Percentiles rank a stretch among this genome's conserved stretches.
Conservation (phyloP, 495 filamentous ascomycete species). For the Podospora pseudocomata region DNA sequence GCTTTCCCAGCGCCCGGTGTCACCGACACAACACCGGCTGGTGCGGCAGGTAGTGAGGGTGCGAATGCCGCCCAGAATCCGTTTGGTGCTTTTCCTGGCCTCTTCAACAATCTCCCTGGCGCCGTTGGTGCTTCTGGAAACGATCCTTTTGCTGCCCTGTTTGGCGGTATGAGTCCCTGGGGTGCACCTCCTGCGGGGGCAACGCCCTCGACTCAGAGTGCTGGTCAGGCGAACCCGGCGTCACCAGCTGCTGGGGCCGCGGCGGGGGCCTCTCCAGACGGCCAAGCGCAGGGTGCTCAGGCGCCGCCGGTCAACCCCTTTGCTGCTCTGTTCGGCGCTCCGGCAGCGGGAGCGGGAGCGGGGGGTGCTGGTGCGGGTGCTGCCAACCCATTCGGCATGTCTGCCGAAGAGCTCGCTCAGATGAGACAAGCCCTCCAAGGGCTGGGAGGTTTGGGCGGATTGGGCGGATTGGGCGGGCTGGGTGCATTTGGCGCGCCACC, state of each 20-base stretch:
- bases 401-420: constrained; percentile 34
- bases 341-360: constrained; percentile 11
- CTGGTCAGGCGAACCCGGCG: constrained; percentile 23
- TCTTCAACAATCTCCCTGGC: constrained; percentile 17
- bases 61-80: constrained; percentile 37
- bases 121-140: constrained; percentile 38
- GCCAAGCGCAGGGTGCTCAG: constrained; percentile 13
- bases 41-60: constrained; percentile 26
- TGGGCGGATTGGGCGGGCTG: not conserved
- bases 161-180: constrained; percentile 39
- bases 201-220: constrained; percentile 16
- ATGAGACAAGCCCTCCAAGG: constrained; percentile 36
- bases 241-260: not conserved
- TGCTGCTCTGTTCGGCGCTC: constrained; percentile 39
- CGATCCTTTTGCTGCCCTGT: constrained; percentile 74
- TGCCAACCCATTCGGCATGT: constrained; percentile 26
- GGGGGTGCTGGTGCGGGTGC: constrained; percentile 10
- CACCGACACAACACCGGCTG: constrained; percentile 63
- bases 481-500: constrained; percentile 37
- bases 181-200: constrained; percentile 17
- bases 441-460: constrained; percentile 36
- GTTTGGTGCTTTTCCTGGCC: constrained; percentile 35
- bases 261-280: constrained; percentile 6
- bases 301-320: constrained; percentile 39
- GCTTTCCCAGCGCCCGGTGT: constrained; percentile 85